Base-by-base conservation (phyloP, 2,329 filamentous ascomycete genomes). In the Lachnellula willkommii region DNA sequence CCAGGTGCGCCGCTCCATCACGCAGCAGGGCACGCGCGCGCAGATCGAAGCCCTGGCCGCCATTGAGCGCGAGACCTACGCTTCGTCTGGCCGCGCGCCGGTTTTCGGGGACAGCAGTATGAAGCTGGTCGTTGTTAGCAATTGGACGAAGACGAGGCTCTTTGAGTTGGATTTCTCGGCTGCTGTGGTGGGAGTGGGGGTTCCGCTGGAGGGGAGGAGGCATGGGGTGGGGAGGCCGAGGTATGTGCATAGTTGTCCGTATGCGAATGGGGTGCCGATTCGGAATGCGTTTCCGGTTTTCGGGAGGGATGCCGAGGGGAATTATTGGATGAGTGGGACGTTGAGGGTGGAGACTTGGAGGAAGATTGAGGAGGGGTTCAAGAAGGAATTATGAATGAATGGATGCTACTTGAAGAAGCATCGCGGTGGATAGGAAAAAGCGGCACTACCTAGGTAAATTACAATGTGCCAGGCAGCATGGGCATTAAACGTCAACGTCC, bases 111-210 rank as follows among this genome's bases (percentile, higher is more conserved):
- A 70, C 11, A 37, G 70, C 0, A 61, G 67, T 39, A 64, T 65
- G 37, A 36, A 69, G 11, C 63, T 76, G 7, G 52, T 77, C n/a
- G 54, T 62, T 2, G 67, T 72, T 37, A 72, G 67, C 8, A 77
- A 77, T 57, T 75, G 73, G 72, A 64, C 68, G 5, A 70, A 70
- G 45, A 71, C 65, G 7, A 63, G 69, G 39, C 63, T 77, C 22
- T 71, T 69, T 45, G 61, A 69, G 2, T 62, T 66, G 6, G 73
- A 77, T 61, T 77, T 77, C 49, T 65, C 66, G 5, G 53, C 56
- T 5, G 62, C 63, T 1, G 54, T 63, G 12, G 50, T 61, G 12
- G 43, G 35, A 17, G 40, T 22, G 2, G 55, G 45, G 6, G 46
- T 45, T 5, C 40, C 26, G 17, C n/a, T 15, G 15, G 48, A 50